Conservation (phyloP, 2,329 filamentous ascomycete genomes). For the Fusarium veterinarium region DNA sequence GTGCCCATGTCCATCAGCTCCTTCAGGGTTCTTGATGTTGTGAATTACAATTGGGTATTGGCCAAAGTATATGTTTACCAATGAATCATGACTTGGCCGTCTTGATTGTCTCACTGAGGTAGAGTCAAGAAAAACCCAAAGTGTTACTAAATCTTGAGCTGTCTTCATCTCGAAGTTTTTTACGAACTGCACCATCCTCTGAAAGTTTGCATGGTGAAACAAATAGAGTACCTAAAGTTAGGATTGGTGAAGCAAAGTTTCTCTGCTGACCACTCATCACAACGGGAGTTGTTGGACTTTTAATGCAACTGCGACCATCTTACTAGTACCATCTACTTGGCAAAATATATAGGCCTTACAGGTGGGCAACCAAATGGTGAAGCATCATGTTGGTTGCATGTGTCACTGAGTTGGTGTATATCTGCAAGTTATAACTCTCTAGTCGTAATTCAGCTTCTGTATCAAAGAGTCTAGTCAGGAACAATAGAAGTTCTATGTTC, state of each 20-base stretch:
- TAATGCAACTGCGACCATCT: background rate
- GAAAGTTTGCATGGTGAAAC: background rate
- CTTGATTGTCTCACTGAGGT: too few relatives aligned
- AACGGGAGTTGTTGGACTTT: background rate
- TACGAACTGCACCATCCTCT: background rate
- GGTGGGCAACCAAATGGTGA: background rate
- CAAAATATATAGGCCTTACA: background rate
- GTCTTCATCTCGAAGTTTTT: background rate
- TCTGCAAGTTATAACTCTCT: background rate
- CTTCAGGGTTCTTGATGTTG: slow-evolving; percentile 2
- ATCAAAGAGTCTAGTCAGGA: slow-evolving; percentile 2
- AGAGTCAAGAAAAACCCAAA: background rate
- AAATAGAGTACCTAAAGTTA: background rate
- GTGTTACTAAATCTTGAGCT: background rate
- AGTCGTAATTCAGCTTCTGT: background rate
- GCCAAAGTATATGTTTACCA: too few relatives aligned
- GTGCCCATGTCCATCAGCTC: background rate
- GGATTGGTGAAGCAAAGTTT: background rate
- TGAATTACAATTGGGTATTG: background rate
- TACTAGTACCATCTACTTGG: background rate
- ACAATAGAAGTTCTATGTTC: background rate
- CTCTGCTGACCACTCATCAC: background rate
- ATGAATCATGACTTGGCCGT: background rate
- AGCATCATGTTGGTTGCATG: background rate
- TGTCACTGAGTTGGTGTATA: background rate